Conservation (phyloP, 768 basidiomycete genomes). For the Mycena albidolilacea region DNA sequence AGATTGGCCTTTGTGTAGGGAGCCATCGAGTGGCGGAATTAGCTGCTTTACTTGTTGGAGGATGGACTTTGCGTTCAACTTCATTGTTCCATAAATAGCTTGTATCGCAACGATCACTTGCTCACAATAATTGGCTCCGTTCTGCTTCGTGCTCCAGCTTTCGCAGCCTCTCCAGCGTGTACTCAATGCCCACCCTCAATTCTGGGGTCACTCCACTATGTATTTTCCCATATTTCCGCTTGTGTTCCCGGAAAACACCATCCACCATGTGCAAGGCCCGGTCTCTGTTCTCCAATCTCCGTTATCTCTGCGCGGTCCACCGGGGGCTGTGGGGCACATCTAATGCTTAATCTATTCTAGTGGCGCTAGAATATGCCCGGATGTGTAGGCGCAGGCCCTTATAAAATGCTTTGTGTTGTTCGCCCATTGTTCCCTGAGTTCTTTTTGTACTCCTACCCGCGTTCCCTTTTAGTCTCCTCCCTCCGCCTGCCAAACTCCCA, state of each 20-base stretch:
- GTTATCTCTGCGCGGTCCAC: neutral
- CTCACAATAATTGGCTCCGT: neutral
- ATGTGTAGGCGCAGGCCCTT: neutral
- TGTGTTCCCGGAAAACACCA: slow-evolving; percentile 4
- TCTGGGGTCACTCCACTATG: slow-evolving; percentile 19
- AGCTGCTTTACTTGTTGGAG: slow-evolving; percentile 83
- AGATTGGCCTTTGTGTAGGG: slow-evolving; percentile 96
- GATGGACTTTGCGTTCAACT: slow-evolving; percentile 60
- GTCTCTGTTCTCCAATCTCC: neutral
- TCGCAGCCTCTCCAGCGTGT: neutral
- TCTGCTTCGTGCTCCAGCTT: neutral
- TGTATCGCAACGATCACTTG: neutral
- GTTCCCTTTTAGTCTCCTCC: slow-evolving; percentile 9
- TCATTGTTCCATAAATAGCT: slow-evolving; percentile 22
- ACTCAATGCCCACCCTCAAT: neutral
- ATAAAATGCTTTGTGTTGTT: slow-evolving; percentile 23
- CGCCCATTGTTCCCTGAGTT: slow-evolving; percentile 32
- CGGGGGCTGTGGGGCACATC: slow-evolving; percentile 2
- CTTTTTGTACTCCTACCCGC: slow-evolving; percentile 22
- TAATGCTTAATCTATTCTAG: neutral
- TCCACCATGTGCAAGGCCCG: slow-evolving; percentile 1
- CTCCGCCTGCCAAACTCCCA: neutral
- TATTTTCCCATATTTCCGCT: neutral
- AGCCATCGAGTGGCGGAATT: slow-evolving; percentile 91
- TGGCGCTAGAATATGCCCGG: slow-evolving; percentile 14